Evolutionary conservation across 768 basidiomycete genomes (phyloP).

Genomic region (Trametes maxima): DNA sequence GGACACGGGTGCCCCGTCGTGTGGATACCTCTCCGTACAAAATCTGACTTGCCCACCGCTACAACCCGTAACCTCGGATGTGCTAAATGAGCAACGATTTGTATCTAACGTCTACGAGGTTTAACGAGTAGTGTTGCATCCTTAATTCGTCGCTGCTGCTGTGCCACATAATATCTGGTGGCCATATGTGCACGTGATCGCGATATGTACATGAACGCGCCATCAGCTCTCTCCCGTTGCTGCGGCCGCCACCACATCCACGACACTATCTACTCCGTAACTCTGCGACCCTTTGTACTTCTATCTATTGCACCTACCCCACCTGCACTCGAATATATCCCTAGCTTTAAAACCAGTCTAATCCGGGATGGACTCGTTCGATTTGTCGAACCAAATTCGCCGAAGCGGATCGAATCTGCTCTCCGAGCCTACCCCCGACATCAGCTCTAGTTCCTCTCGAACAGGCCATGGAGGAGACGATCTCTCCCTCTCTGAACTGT

Average conservation of each 20-base stretch:
- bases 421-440: slow-evolving; percentile 44
- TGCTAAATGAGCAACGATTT: too few relatives aligned
- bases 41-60: too few relatives aligned
- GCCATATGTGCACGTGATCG: slow-evolving; percentile 4
- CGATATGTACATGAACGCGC: slow-evolving; percentile 5
- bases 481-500: slow-evolving; percentile 61
- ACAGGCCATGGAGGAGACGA: slow-evolving; percentile 51
- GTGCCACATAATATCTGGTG: background rate
- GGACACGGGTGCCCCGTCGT: too few relatives aligned
- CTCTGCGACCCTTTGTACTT: background rate
- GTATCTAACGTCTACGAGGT: background rate
- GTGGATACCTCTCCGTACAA: too few relatives aligned
- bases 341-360: background rate
- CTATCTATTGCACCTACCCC: background rate
- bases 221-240: background rate
- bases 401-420: slow-evolving; percentile 45
- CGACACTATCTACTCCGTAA: background rate
- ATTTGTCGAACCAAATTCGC: slow-evolving; percentile 30
- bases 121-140: background rate
- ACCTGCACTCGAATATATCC: background rate
- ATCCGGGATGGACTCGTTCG: slow-evolving; percentile 36
- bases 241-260: background rate
- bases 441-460: slow-evolving; percentile 30
- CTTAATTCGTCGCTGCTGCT: too few relatives aligned
- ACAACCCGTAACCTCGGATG: too few relatives aligned